Percentiles rank a stretch among this genome's conserved stretches.
Evolutionary conservation across 169 alveolate species (phyloP).

Genomic region (Eimeria praecox): DNA sequence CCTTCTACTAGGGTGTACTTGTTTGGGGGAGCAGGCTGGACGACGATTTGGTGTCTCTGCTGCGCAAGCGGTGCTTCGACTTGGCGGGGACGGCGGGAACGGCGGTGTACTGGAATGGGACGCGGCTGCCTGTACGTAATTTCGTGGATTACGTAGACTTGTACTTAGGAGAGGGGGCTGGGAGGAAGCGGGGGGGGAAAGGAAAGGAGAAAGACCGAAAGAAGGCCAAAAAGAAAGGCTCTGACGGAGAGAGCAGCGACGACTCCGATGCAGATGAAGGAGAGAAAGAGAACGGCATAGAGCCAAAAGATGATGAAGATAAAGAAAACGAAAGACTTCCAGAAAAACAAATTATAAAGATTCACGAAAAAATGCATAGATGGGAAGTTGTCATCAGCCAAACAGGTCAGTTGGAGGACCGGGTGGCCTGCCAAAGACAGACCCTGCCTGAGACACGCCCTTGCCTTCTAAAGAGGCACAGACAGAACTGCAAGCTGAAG

Average conservation of each 20-base stretch:
- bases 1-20: not conserved
- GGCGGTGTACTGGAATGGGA: conserved; percentile 97
- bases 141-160: conserved; percentile 97
- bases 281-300: conserved; percentile 40
- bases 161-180: conserved; percentile 87
- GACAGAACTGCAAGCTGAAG: not conserved
- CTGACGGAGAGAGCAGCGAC: conserved; percentile 42
- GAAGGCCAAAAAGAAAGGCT: conserved; percentile 21
- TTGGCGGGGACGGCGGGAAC: conserved; percentile 98
- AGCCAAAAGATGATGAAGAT: conserved; percentile 29
- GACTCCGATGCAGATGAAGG: not conserved
- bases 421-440: not conserved
- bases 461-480: not conserved
- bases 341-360: conserved; percentile 41
- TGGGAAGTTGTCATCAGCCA: conserved; percentile 93
- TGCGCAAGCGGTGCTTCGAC: conserved; percentile 99
- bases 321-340: conserved; percentile 32
- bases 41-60: conserved; percentile 88
- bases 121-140: conserved; percentile 91
- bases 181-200: conserved; percentile 10
- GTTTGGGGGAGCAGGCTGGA: conserved; percentile 73
- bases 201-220: conserved; percentile 18
- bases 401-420: conserved; percentile 76
- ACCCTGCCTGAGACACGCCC: too few relatives aligned
- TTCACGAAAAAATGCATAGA: conserved; percentile 88